Base-by-base conservation (phyloP, 75 land plant species). In the Cryptomeria japonica region DNA sequence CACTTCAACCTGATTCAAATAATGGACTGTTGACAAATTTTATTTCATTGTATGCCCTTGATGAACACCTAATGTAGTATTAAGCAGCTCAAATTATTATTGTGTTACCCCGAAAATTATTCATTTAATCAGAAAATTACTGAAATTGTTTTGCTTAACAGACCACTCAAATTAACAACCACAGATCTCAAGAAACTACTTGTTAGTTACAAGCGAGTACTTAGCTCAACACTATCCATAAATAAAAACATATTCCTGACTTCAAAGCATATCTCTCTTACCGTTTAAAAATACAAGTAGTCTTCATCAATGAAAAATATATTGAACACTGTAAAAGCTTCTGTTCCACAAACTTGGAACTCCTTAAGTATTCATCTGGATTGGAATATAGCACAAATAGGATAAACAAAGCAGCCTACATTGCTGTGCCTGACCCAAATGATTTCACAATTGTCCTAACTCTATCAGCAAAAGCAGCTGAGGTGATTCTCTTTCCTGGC, bases 401-500 rank as follows among this genome's bases (percentile, higher is more conserved):
- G 37, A 34, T 31, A 38, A 34, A 75, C 16, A 32, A 75, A 75
- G 77, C 34, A 75, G 37, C 77, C 77, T 51, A 87, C 68, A n/a
- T 32, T 19, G 84, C 14, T 38, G 88, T 83, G n/a, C 87, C 72
- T 38, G 86, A 55, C 37, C 99, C 96, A 93, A 97, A 96, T 12
- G 99, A 96, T 88, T 93, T 97, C 83, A 95, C 98, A 86, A 96
- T 97, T 36, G 87, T 88, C 72, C 93, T 90, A 2, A 97, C 99
- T 83, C 94, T 92, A 64, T 91, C 94, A 16, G 95, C 95, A 91
- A 97, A 97, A 46, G 94, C 94, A 79, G 76, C 76, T 39, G 99
- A 96, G 32, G 95, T 93, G 70, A 97, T 97, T 79, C 95, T 96
- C 90, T 97, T 97, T 76, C 99, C 99, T 36, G 99, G 97, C 11